Evolutionary conservation across 2,329 filamentous ascomycete species (phyloP).

Genomic region (Pseudocercospora fuligena): DNA sequence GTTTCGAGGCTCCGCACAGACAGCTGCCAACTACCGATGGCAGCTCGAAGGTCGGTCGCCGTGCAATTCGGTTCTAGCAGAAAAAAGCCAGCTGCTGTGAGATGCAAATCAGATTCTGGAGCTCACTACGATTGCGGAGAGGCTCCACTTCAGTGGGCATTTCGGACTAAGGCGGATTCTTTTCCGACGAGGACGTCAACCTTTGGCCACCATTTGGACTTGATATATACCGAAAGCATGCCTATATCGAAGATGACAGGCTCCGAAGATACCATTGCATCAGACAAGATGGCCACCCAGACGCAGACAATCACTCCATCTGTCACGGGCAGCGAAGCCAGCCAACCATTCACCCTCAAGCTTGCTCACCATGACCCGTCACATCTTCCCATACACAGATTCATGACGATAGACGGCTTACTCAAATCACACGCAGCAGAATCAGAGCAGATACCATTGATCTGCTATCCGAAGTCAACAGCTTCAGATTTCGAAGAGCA

Average conservation of each 20-base stretch:
- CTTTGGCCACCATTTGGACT: neutral
- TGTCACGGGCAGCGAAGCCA: conserved; percentile 6
- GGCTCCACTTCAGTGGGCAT: neutral
- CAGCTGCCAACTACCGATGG: neutral
- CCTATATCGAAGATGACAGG: neutral
- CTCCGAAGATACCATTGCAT: neutral
- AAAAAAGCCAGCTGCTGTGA: too few relatives aligned
- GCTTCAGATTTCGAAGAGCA: conserved; percentile 40
- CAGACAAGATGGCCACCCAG: conserved; percentile 1
- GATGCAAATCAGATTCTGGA: too few relatives aligned
- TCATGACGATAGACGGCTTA: conserved; percentile 41
- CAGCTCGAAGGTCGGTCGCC: neutral
- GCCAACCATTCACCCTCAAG: conserved; percentile 19
- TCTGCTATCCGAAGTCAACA: conserved; percentile 36
- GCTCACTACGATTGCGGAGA: neutral
- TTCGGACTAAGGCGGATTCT: neutral
- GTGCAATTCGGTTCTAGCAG: too few relatives aligned
- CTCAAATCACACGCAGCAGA: conserved; percentile 40
- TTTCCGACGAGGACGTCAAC: neutral
- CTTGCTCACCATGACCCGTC: conserved; percentile 27
- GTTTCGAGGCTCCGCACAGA: neutral
- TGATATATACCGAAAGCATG: neutral
- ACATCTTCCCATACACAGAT: conserved; percentile 35
- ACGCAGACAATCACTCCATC: conserved; percentile 15
- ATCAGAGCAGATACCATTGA: conserved; percentile 35